phyloP scores from a whole-genome alignment of 176 grass and related monocot genomes.

The Carex myosuroides region DNA sequence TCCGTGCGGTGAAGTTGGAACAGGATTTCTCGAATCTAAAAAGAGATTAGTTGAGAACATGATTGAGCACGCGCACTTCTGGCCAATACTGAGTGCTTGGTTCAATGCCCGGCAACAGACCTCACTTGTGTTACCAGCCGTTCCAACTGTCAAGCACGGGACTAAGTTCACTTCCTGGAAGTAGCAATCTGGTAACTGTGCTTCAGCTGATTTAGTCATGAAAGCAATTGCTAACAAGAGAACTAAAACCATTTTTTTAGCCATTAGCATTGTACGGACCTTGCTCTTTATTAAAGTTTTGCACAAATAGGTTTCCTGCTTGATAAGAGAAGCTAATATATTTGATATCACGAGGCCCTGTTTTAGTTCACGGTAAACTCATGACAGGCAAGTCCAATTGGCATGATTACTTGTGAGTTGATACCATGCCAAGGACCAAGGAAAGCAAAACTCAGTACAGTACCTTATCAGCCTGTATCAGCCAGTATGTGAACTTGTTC shows the following conservation, averaged over 20 bases:
- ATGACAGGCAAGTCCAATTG: background rate
- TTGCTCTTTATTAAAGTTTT: background rate
- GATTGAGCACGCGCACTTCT: slow-evolving; percentile 22
- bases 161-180: slow-evolving; percentile 18
- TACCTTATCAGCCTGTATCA: background rate
- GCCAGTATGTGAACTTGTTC: background rate
- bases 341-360: background rate
- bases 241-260: background rate
- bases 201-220: background rate
- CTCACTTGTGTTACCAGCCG: background rate
- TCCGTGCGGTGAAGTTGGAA: background rate
- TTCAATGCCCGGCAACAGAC: slow-evolving; percentile 18
- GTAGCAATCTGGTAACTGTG: slow-evolving; percentile 17
- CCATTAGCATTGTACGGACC: background rate
- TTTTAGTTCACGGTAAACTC: background rate
- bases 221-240: background rate
- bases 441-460: background rate
- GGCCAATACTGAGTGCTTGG: slow-evolving; percentile 15
- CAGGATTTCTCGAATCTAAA: background rate
- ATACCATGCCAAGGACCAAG: background rate
- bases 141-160: slow-evolving; percentile 12
- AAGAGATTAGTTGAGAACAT: slow-evolving; percentile 15
- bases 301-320: background rate
- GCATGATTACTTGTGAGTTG: background rate
- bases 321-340: background rate